A percentile compares a stretch with the other conserved stretches of the same genome.
Conservation (phyloP, 176 grass and related monocot genomes). For the Carex myosuroides region DNA sequence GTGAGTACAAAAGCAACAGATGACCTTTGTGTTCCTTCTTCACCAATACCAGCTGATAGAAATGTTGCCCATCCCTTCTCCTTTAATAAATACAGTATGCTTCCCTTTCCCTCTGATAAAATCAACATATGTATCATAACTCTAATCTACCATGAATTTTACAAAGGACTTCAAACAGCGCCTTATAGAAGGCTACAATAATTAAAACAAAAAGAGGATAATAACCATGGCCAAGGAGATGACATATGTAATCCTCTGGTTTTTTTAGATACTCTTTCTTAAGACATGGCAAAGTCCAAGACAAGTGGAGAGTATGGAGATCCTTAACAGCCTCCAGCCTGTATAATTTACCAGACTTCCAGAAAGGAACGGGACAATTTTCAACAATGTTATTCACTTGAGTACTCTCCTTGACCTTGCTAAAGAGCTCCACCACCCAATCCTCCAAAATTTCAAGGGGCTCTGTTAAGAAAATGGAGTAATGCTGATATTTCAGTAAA, state of each 20-base stretch:
- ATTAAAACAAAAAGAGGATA: conserved; percentile 20
- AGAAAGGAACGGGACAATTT: conserved; percentile 50
- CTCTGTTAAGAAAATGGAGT: conserved; percentile 48
- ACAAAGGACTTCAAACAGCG: neutral
- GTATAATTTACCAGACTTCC: conserved; percentile 80
- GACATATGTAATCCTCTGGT: conserved; percentile 81
- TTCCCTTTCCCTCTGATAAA: conserved; percentile 92
- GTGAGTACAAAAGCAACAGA: conserved; percentile 80
- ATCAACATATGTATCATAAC: conserved; percentile 13
- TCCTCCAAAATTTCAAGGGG: conserved; percentile 72
- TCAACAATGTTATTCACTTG: conserved; percentile 44
- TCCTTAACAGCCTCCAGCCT: conserved; percentile 93
- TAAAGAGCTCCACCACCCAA: conserved; percentile 88
- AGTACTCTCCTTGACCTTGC: conserved; percentile 72
- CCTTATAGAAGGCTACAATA: neutral
- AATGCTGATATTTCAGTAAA: conserved; percentile 13
- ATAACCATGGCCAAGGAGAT: conserved; percentile 96
- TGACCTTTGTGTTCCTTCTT: conserved; percentile 59
- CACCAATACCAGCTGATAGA: conserved; percentile 77
- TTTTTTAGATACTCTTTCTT: conserved; percentile 95
- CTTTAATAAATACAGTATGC: conserved; percentile 89
- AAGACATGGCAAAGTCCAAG: conserved; percentile 92
- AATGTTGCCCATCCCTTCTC: conserved; percentile 69
- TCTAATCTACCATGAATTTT: neutral
- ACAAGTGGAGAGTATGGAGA: conserved; percentile 64